Evolutionary conservation across 2,329 filamentous ascomycete species (phyloP).

Genomic region (Beauveria brongniartii): DNA sequence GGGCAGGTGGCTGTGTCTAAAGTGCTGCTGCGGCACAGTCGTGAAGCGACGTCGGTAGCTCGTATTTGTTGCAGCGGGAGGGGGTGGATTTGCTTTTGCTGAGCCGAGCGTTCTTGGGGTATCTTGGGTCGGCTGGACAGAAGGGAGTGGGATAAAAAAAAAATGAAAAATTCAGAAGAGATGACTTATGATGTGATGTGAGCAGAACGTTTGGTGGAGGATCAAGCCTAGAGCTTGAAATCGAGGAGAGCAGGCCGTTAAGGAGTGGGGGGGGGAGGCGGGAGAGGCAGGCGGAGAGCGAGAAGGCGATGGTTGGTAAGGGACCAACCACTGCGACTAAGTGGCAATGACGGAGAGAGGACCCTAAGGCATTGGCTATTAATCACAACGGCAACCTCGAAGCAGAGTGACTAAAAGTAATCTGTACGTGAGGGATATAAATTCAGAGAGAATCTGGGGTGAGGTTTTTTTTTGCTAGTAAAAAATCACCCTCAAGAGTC

Average conservation of each 20-base stretch:
- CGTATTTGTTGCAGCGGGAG: slow-evolving; percentile 4
- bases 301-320: slow-evolving; percentile 5
- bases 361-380: background rate
- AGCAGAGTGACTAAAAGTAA: background rate
- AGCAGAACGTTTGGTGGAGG: background rate
- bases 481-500: no score
- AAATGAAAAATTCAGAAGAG: background rate
- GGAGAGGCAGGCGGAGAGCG: background rate
- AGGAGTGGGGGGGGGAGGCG: slow-evolving; percentile 1
- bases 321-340: slow-evolving; percentile 1
- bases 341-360: background rate
- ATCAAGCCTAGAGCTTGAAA: slow-evolving; percentile 1
- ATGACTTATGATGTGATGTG: slow-evolving; percentile 6
- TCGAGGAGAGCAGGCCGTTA: background rate
- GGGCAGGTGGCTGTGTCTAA: background rate
- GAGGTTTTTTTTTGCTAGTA: no score
- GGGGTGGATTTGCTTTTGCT: slow-evolving; percentile 3
- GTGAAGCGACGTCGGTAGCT: background rate
- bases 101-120: background rate
- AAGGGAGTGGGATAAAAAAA: background rate
- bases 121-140: background rate
- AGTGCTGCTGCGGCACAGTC: background rate
- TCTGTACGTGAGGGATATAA: no score
- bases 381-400: background rate
- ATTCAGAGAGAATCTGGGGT: no score